These are phyloP conservation scores for Pseudogymnoascus sp. DNA, from an alignment of 2,329 filamentous ascomycete genomes.

Conservation along the genomic window DNA sequence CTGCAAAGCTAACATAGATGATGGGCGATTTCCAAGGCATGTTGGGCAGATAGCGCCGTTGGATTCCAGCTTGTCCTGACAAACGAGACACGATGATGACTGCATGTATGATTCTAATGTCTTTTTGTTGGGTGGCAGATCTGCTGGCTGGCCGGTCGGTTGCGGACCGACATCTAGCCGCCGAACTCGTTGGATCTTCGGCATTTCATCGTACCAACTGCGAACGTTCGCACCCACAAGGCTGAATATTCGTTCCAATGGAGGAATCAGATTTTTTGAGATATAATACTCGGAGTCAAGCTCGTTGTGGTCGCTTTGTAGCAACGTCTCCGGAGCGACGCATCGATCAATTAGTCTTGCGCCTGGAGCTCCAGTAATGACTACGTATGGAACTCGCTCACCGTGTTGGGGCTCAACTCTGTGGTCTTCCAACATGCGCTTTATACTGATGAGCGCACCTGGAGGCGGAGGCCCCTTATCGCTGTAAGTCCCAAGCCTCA, in stretches of 20 bases:
- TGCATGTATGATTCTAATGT: constrained; percentile 95
- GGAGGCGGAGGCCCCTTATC: constrained; percentile 73
- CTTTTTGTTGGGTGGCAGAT: constrained; percentile 38
- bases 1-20: constrained; percentile 57
- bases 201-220: constrained; percentile 95
- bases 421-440: constrained; percentile 77
- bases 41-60: constrained; percentile 45
- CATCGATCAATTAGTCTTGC: constrained; percentile 82
- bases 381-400: constrained; percentile 89
- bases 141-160: constrained; percentile 27
- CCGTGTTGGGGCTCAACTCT: constrained; percentile 88
- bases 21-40: constrained; percentile 47
- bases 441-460: constrained; percentile 80
- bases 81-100: constrained; percentile 70
- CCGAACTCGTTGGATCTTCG: constrained; percentile 71
- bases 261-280: constrained; percentile 87
- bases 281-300: constrained; percentile 97
- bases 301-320: constrained; percentile 67
- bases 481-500: constrained; percentile 81
- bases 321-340: constrained; percentile 74
- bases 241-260: constrained; percentile 92
- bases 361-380: constrained; percentile 79
- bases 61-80: constrained; percentile 41
- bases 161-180: constrained; percentile 30
- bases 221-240: constrained; percentile 87